These are phyloP conservation scores for Amaranthus cruentus DNA, from an alignment of 148 eudicot genomes.

Conservation along the genomic window DNA sequence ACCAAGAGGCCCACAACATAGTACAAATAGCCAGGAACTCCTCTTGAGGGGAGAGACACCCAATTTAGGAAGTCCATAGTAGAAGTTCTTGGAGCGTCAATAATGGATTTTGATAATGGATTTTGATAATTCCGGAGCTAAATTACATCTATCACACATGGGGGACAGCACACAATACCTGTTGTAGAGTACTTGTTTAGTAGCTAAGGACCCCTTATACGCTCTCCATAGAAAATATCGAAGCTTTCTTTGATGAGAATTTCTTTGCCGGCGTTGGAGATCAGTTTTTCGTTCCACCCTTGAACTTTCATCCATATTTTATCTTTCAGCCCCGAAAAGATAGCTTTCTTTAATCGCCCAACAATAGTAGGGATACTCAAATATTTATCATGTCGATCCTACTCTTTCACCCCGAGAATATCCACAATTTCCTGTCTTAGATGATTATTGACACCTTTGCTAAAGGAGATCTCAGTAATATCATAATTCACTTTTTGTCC, in stretches of 20 bases:
- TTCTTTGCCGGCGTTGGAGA: not conserved
- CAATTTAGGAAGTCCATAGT: too few species aligned
- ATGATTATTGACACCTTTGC: not conserved
- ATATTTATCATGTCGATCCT: not conserved
- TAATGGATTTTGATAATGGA: too few species aligned
- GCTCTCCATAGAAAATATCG: too few species aligned
- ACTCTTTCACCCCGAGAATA: not conserved
- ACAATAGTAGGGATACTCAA: not conserved
- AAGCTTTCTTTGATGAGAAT: not conserved
- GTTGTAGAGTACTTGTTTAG: too few species aligned
- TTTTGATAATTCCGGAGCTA: too few species aligned
- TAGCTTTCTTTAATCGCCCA: not conserved
- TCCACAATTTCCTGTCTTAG: not conserved
- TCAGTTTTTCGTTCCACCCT: not conserved
- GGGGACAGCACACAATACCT: too few species aligned
- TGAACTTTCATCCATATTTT: not conserved
- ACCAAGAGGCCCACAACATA: too few species aligned
- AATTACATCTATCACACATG: too few species aligned
- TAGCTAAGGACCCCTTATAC: too few species aligned
- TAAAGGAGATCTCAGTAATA: not conserved
- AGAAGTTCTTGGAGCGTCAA: too few species aligned
- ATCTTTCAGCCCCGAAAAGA: not conserved
- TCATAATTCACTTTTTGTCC: not conserved
- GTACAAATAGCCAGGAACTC: too few species aligned
- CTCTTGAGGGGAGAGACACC: too few species aligned